Percentiles rank a stretch among this genome's conserved stretches.
phyloP scores from a whole-genome alignment of 140 eudicot genomes.

The Erigeron philadelphicus region DNA sequence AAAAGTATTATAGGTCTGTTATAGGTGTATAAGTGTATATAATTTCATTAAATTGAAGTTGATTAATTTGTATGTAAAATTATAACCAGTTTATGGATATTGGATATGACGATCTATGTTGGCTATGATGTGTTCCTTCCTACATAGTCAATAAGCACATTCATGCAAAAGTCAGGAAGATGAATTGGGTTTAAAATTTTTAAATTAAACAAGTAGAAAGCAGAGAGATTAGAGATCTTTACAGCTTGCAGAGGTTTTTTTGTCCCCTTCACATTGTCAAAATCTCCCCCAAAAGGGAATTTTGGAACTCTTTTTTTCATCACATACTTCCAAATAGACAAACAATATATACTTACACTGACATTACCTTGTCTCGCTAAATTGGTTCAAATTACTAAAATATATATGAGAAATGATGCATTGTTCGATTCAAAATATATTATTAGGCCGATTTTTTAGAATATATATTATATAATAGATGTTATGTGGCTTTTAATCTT shows the following conservation, averaged over 20 bases:
- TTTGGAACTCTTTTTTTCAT: slow-evolving; percentile 17
- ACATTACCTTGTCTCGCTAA: slow-evolving; percentile 29
- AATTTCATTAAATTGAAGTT: no score
- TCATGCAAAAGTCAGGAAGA: slow-evolving; percentile 10
- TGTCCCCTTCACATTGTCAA: slow-evolving; percentile 37
- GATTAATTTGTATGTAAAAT: no score
- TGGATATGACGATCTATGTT: no score
- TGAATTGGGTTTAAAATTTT: background rate
- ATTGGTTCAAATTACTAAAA: background rate
- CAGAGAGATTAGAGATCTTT: slow-evolving; percentile 21
- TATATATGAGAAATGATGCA: no score
- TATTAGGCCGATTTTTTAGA: no score
- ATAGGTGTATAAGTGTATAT: no score
- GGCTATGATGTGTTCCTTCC: background rate
- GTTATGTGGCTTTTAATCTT: no score
- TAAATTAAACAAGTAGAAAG: background rate
- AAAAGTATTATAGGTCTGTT: no score
- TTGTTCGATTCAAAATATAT: no score
- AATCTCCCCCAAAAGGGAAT: slow-evolving; percentile 27
- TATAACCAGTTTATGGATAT: no score
- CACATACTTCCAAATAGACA: slow-evolving; percentile 29
- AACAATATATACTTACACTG: slow-evolving; percentile 18
- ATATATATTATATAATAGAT: no score
- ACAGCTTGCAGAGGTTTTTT: slow-evolving; percentile 34
- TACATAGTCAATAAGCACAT: background rate